A percentile compares a stretch with the other conserved stretches of the same genome.
phyloP scores from a whole-genome alignment of 768 basidiomycete genomes.

The Suillus placidus region DNA sequence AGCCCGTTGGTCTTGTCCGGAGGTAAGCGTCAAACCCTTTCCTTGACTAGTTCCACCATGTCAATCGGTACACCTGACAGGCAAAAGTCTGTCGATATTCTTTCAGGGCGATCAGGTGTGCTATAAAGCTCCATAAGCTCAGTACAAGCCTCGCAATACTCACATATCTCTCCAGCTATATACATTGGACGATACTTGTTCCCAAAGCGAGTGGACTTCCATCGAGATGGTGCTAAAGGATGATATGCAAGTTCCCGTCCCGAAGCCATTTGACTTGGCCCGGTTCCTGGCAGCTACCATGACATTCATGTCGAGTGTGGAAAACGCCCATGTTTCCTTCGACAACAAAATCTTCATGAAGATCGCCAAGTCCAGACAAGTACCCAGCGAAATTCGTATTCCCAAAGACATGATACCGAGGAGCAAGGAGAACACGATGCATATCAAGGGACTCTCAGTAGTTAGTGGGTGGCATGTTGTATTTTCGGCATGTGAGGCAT shows the following conservation, averaged over 20 bases:
- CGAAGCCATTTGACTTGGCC: constrained; percentile 47
- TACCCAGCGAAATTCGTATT: not conserved
- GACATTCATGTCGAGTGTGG: constrained; percentile 49
- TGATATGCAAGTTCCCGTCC: constrained; percentile 38
- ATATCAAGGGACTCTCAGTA: not conserved
- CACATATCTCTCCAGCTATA: not conserved
- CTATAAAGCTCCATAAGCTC: not conserved
- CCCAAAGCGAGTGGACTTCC: constrained; percentile 39
- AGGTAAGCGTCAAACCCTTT: constrained; percentile 8
- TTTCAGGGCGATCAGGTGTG: constrained; percentile 16
- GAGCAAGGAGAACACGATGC: not conserved
- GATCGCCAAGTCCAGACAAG: not conserved
- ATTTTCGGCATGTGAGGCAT: not conserved
- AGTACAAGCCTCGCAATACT: not conserved
- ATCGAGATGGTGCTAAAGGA: constrained; percentile 53
- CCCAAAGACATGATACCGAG: not conserved
- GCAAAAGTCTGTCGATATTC: constrained; percentile 9
- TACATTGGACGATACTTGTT: not conserved
- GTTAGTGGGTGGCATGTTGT: not conserved
- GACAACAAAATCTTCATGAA: constrained; percentile 3
- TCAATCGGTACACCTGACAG: not conserved
- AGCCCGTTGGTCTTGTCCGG: constrained; percentile 30
- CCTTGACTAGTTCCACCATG: not conserved
- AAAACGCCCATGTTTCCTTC: constrained; percentile 12
- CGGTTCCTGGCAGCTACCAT: constrained; percentile 50